phyloP scores from a whole-genome alignment of 2,329 filamentous ascomycete genomes.

The Macroventuria anomochaeta region DNA sequence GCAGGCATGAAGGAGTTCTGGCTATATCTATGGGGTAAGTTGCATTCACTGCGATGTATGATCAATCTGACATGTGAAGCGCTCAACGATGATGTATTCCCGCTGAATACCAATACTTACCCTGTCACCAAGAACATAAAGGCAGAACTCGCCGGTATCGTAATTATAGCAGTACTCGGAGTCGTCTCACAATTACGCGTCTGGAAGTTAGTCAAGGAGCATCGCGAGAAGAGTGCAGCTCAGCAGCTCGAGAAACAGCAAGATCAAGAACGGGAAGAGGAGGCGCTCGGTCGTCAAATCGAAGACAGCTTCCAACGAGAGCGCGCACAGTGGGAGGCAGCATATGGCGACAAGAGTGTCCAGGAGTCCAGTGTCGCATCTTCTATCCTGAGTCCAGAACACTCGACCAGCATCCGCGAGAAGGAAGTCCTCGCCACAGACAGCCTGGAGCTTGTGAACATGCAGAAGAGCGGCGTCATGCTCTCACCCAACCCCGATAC shows the following conservation, averaged over 20 bases:
- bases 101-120: slow-evolving; percentile 76
- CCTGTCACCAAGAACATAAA: slow-evolving; percentile 85
- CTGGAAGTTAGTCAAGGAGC: slow-evolving; percentile 76
- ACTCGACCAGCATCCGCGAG: slow-evolving; percentile 42
- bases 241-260: slow-evolving; percentile 61
- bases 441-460: slow-evolving; percentile 64
- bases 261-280: slow-evolving; percentile 69
- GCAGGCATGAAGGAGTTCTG: slow-evolving; percentile 97
- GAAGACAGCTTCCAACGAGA: slow-evolving; percentile 69
- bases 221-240: slow-evolving; percentile 55
- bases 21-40: slow-evolving; percentile 83
- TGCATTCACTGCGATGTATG: background rate
- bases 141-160: slow-evolving; percentile 79
- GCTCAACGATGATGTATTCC: slow-evolving; percentile 79
- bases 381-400: slow-evolving; percentile 44
- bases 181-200: slow-evolving; percentile 84
- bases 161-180: slow-evolving; percentile 77
- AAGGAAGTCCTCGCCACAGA: slow-evolving; percentile 52
- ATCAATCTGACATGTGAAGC: slow-evolving; percentile 48
- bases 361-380: slow-evolving; percentile 61
- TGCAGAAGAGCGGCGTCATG: slow-evolving; percentile 55
- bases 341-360: slow-evolving; percentile 69
- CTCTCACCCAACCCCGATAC: slow-evolving; percentile 41
- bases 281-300: slow-evolving; percentile 70
- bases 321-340: slow-evolving; percentile 74